Conservation (phyloP, 106 monocot species). For the Phalaenopsis equestris region DNA sequence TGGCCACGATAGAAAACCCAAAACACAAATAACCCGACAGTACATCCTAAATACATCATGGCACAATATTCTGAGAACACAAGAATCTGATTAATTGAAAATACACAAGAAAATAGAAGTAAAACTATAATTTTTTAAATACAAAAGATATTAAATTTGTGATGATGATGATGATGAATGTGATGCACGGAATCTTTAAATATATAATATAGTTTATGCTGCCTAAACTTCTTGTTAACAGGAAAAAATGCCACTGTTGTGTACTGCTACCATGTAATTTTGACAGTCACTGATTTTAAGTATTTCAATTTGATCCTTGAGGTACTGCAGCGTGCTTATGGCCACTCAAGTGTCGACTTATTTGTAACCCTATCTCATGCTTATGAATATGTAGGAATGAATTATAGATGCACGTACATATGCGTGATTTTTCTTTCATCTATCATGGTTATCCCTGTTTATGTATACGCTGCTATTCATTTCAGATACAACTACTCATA, state of each 20-base stretch:
- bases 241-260: not conserved
- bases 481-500: not conserved
- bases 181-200: not conserved
- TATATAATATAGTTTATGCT: not conserved
- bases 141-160: too few species aligned
- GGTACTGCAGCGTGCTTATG: not conserved
- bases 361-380: not conserved
- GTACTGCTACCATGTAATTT: not conserved
- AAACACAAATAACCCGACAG: too few species aligned
- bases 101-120: too few species aligned
- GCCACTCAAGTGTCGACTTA: not conserved
- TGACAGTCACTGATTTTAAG: not conserved
- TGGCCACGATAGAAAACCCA: too few species aligned
- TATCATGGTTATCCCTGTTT: not conserved
- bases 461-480: not conserved
- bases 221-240: not conserved
- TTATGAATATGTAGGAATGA: not conserved
- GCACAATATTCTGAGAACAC: too few species aligned
- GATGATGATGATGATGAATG: too few species aligned
- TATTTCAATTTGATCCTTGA: not conserved
- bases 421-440: not conserved
- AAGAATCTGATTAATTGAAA: too few species aligned
- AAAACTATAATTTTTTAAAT: too few species aligned
- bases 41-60: too few species aligned
- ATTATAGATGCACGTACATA: not conserved